phyloP scores from a whole-genome alignment of 371 early-diverging fungal species.

The Mucor lusitanicus region DNA sequence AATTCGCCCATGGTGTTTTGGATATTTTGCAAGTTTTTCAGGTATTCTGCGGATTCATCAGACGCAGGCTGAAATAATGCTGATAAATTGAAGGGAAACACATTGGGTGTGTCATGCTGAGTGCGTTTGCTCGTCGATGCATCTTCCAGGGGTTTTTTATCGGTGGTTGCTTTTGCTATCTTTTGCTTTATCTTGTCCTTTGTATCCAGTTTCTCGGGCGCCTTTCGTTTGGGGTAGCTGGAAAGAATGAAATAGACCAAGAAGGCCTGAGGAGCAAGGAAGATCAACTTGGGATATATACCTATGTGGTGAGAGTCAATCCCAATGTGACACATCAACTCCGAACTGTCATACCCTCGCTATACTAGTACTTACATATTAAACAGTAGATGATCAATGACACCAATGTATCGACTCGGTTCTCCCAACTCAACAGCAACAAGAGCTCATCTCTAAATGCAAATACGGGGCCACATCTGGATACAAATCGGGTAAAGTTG shows the following conservation, averaged over 20 bases:
- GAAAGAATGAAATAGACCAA: constrained; percentile 21
- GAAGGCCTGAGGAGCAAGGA: constrained; percentile 37
- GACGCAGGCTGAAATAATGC: constrained; percentile 16
- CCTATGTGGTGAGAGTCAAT: constrained; percentile 20
- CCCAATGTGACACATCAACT: neutral
- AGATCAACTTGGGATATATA: constrained; percentile 37
- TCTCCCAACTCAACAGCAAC: constrained; percentile 45
- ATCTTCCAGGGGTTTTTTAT: neutral
- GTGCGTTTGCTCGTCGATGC: neutral
- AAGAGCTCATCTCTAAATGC: constrained; percentile 36
- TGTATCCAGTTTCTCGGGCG: neutral
- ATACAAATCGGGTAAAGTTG: constrained; percentile 48
- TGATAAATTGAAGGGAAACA: constrained; percentile 10
- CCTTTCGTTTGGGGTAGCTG: constrained; percentile 9
- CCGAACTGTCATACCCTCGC: neutral
- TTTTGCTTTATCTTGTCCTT: neutral
- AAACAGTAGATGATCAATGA: constrained; percentile 38
- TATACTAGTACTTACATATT: constrained; percentile 40
- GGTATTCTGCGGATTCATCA: constrained; percentile 45
- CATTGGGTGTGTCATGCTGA: neutral
- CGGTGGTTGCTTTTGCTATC: neutral
- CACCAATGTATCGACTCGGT: constrained; percentile 34
- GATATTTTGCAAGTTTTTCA: constrained; percentile 41
- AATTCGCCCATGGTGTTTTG: constrained; percentile 52
- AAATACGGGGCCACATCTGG: constrained; percentile 48